Base-by-base conservation (phyloP, 495 filamentous ascomycete species). In the Penicillium pulvis region DNA sequence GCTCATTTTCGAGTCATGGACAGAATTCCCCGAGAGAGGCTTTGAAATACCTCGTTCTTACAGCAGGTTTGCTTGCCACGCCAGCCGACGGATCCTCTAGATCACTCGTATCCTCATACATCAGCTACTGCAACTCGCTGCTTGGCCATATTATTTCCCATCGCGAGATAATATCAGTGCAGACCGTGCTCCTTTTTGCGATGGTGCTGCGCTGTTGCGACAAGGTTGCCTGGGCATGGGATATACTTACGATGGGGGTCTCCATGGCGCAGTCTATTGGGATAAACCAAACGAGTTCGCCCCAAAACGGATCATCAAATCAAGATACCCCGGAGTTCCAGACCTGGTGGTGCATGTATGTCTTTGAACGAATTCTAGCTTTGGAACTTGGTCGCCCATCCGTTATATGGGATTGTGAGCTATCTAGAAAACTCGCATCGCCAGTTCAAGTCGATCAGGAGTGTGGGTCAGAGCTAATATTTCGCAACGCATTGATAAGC, bases 251-350 rank as follows among this genome's bases (percentile, higher is more conserved):
- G 3, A 61, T 61, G 59, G 54, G 48, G 2, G 55, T 53, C 2
- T 61, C 59, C 5, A 53, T 61, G 49, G 59, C 59, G 8, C 59
- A 61, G 28, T 61, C 59, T 1, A 48, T 61, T 19, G 59, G 54
- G 1, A 39, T 61, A 1, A 61, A 57, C 16, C 50, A 57, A 11
- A 42, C n/a, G 30, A 28, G 7, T 6, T 23, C 17, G n/a, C 12
- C 26, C 51, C 42, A 9, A 30, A 3, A 9, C 1, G 46, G 30
- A 1, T 2, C 9, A 3, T 49, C 11, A 35, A 31, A 0, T 6
- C 26, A 45, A 14, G 7, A 53, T 14, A 41, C 51, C 1, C 24
- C 16, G 6, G 30, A 28, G 1, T 61, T 23, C 10, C 39, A 14
- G 2, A 61, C 50, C 24, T 61, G 59, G 59, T 57, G 54, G 48